phyloP scores from a whole-genome alignment of 352 stramenopile species.

The Globisporangium paroecandrum region DNA sequence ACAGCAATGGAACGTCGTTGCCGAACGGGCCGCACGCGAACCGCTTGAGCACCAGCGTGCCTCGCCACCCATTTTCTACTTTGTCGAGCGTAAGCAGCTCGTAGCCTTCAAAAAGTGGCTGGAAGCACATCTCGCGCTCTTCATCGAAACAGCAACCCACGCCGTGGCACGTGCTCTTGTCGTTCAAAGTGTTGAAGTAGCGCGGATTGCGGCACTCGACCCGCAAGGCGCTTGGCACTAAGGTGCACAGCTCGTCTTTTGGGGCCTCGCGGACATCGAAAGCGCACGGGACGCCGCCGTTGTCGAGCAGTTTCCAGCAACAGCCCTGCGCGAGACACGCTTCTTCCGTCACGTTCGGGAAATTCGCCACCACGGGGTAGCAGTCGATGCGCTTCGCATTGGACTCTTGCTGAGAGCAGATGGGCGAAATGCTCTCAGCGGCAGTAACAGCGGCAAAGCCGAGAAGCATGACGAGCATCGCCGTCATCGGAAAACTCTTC shows the following conservation, averaged over 20 bases:
- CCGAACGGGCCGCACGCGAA: conserved; percentile 60
- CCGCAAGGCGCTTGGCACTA: conserved; percentile 37
- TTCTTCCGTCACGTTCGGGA: conserved; percentile 73
- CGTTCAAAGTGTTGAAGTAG: conserved; percentile 33
- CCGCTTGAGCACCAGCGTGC: conserved; percentile 43
- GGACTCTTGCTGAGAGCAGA: background rate
- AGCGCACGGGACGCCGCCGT: conserved; percentile 54
- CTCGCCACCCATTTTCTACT: conserved; percentile 46
- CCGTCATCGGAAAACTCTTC: background rate
- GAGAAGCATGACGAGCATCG: conserved; percentile 19
- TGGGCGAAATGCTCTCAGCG: background rate
- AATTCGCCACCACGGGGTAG: conserved; percentile 56
- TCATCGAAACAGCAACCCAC: conserved; percentile 78
- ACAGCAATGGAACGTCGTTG: conserved; percentile 65
- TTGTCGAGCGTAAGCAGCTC: conserved; percentile 62
- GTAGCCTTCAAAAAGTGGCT: conserved; percentile 67
- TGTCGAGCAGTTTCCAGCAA: conserved; percentile 71
- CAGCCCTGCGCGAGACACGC: conserved; percentile 79
- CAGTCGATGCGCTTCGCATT: conserved; percentile 54
- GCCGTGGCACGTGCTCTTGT: conserved; percentile 33
- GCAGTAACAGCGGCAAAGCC: conserved; percentile 17
- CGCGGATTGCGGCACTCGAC: conserved; percentile 76
- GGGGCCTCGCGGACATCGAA: conserved; percentile 39
- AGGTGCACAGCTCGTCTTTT: conserved; percentile 21
- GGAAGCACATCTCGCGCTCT: conserved; percentile 45